Evolutionary conservation across 169 alveolate genomes (phyloP), one percentile per base, ranked within the genome.

Genomic region (Eimeria sp.): DNA sequence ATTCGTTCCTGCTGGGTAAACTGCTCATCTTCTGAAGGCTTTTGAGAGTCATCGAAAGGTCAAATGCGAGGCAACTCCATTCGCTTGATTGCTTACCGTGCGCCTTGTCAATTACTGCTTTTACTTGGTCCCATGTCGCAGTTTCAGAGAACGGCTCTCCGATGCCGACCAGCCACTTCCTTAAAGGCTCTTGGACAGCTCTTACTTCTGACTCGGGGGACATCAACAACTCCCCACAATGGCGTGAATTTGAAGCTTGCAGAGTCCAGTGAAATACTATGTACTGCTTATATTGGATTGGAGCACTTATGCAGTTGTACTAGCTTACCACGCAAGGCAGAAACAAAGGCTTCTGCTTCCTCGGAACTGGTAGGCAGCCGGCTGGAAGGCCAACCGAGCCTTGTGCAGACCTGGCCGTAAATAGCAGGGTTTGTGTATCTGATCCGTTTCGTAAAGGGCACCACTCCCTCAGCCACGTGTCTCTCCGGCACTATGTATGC

Each of bases 401-500:
- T 72, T 20, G 63, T 34, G 75, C 94, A 87, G 63, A 40, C 94
- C 82, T 65, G 82, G 45, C 83, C 70, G 9, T 87, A 87, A 27
- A 49, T 40, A n/a, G 34, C 54, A 6, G 94, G 94, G n/a, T 11
- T 87, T 83, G 63, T 25, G 51, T 57, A 87, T 82, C 63, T 87
- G 63, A 87, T 40, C 65, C 94, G 57, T 51, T 61, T 40, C 30
- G 75, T 61, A 47, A 87, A 87, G 5, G 94, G 94, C 67, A 61
- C 7, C 45, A 47, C 94, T 61, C 47, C 94, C 54, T 87, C 94
- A 87, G 82, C 61, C 25, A 87, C 94, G 63, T 87, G 94, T 49
- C 94, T 87, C 94, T 63, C 94, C 80, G 83, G 94, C 11, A 87
- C 94, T 87, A 54, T 51, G 93, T 34, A 49, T 20, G 47, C 82